phyloP scores from a whole-genome alignment of 2,329 filamentous ascomycete genomes.

The Alternaria solani region DNA sequence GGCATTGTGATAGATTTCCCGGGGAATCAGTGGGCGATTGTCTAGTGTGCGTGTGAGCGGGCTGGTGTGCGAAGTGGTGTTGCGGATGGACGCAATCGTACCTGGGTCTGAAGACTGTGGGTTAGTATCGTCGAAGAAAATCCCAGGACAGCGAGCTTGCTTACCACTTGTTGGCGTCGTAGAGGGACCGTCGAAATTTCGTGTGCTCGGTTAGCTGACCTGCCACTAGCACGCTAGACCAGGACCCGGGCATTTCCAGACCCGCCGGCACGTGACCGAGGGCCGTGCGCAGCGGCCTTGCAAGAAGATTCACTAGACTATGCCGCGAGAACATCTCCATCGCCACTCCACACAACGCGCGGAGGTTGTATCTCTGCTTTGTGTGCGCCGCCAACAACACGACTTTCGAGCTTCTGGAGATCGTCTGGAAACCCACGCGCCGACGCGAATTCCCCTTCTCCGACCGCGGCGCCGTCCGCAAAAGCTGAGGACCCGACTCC shows the following conservation, averaged over 20 bases:
- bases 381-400: constrained; percentile 28
- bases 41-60: constrained; percentile 41
- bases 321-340: constrained; percentile 23
- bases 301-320: constrained; percentile 8
- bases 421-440: constrained; percentile 23
- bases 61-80: constrained; percentile 14
- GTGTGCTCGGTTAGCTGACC: constrained; percentile 18
- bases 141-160: constrained; percentile 26
- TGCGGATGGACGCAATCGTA: constrained; percentile 26
- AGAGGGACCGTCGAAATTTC: constrained; percentile 18
- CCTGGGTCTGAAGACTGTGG: constrained; percentile 33
- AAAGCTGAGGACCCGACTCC: constrained; percentile 34
- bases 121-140: constrained; percentile 20
- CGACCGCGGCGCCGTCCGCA: constrained; percentile 35
- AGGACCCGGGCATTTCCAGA: neutral
- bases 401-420: constrained; percentile 19
- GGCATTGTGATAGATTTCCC: constrained; percentile 59
- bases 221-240: constrained; percentile 22
- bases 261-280: neutral
- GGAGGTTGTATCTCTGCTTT: constrained; percentile 29
- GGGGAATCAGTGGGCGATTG: constrained; percentile 43
- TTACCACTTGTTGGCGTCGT: constrained; percentile 48
- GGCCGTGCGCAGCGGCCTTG: neutral
- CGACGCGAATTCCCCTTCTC: constrained; percentile 33
- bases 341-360: constrained; percentile 41